phyloP scores from a whole-genome alignment of 345 rosid genomes.

The Kernera saxatilis region DNA sequence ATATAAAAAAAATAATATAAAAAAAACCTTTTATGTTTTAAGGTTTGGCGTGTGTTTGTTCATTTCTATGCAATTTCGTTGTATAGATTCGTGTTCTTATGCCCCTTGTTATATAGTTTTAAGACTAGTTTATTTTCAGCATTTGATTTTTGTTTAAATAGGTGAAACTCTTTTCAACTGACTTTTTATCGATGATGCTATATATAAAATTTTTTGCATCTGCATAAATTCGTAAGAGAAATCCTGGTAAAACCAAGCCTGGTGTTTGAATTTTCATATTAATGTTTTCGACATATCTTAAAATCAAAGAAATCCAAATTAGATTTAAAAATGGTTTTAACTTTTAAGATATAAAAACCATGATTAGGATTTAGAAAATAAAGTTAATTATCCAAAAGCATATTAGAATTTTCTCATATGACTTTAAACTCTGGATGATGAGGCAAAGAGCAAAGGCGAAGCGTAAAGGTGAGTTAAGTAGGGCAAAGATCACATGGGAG shows the following conservation, averaged over 20 bases:
- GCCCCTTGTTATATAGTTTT: background rate
- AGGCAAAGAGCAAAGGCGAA: constrained; percentile 17
- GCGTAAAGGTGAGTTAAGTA: constrained; percentile 29
- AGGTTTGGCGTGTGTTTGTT: background rate
- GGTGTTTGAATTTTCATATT: background rate
- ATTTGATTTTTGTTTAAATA: background rate
- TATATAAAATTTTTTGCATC: background rate
- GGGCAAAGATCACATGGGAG: constrained; percentile 26
- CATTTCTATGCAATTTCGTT: background rate
- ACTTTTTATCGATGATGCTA: background rate
- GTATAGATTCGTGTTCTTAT: background rate
- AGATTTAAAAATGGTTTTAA: too few relatives aligned
- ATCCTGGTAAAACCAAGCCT: background rate
- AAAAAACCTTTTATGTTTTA: background rate
- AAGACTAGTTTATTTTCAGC: background rate
- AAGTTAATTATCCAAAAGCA: background rate
- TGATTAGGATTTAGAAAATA: background rate
- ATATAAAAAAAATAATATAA: background rate
- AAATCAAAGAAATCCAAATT: background rate
- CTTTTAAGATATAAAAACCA: background rate
- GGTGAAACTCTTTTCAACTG: background rate
- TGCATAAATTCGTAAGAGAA: background rate
- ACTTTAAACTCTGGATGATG: background rate
- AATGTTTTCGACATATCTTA: background rate
- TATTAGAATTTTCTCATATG: background rate